phyloP scores from a whole-genome alignment of 2,329 filamentous ascomycete species.

The Paecilomyces sp. region DNA sequence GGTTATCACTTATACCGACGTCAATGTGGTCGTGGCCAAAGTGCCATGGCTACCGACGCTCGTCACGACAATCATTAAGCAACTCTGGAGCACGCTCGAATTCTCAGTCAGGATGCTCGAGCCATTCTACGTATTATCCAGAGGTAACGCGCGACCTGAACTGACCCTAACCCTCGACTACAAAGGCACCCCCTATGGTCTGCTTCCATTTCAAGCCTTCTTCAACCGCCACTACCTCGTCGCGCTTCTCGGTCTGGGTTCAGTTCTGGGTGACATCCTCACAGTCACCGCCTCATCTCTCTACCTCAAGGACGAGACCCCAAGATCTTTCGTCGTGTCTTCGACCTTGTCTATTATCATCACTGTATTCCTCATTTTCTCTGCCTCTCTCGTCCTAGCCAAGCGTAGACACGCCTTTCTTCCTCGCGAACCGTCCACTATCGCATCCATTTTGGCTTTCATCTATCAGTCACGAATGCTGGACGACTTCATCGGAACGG shows the following conservation, averaged over 20 bases:
- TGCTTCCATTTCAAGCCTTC: conserved; percentile 36
- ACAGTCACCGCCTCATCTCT: conserved; percentile 43
- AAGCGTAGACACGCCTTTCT: conserved; percentile 63
- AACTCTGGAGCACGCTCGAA: conserved; percentile 42
- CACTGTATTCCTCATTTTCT: conserved; percentile 56
- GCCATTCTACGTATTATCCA: conserved; percentile 41
- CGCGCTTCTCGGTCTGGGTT: conserved; percentile 37
- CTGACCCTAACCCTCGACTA: conserved; percentile 44
- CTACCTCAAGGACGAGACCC: conserved; percentile 40
- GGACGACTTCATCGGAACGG: conserved; percentile 64
- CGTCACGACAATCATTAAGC: conserved; percentile 38
- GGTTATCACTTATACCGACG: conserved; percentile 34
- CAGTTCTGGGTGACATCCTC: conserved; percentile 39
- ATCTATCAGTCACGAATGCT: conserved; percentile 78
- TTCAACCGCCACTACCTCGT: conserved; percentile 40
- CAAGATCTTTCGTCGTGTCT: conserved; percentile 59
- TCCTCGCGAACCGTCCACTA: conserved; percentile 71
- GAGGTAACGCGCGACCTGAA: conserved; percentile 36
- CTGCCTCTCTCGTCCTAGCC: conserved; percentile 54
- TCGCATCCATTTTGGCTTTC: conserved; percentile 67
- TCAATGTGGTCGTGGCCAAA: conserved; percentile 30
- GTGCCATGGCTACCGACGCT: conserved; percentile 40
- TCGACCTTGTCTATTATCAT: conserved; percentile 57
- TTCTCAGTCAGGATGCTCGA: conserved; percentile 42
- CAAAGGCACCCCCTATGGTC: conserved; percentile 40